Percentiles rank a stretch among this genome's conserved stretches.
Conservation (phyloP, 352 stramenopile species). For the Phytopythium delawarense region DNA sequence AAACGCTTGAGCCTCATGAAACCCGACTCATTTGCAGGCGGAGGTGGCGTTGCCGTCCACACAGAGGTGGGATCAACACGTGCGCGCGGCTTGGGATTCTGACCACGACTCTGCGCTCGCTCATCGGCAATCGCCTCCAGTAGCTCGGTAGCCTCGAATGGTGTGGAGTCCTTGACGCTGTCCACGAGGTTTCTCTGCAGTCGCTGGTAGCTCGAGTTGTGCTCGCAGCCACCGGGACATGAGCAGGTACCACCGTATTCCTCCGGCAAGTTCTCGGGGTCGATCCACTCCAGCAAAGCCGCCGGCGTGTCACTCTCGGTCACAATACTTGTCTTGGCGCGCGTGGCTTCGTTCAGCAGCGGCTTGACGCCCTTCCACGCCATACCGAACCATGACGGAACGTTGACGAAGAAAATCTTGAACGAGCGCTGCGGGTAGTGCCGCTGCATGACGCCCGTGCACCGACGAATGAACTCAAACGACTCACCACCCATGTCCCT, state of each 20-base stretch:
- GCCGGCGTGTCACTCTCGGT: constrained; percentile 53
- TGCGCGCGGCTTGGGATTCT: not conserved
- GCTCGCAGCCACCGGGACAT: constrained; percentile 61
- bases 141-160: constrained; percentile 38
- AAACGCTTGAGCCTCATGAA: constrained; percentile 11
- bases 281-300: constrained; percentile 53
- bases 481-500: constrained; percentile 65
- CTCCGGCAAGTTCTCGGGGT: constrained; percentile 54
- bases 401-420: constrained; percentile 92
- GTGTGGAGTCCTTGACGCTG: constrained; percentile 43
- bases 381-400: constrained; percentile 89
- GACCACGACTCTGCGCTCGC: constrained; percentile 6
- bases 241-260: constrained; percentile 69
- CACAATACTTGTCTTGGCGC: constrained; percentile 86
- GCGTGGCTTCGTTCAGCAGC: constrained; percentile 83
- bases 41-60: constrained; percentile 1
- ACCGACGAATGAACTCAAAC: constrained; percentile 83
- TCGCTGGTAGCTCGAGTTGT: constrained; percentile 60
- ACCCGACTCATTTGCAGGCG: constrained; percentile 1
- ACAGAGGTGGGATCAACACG: not conserved
- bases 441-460: constrained; percentile 77
- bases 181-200: constrained; percentile 51
- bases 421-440: constrained; percentile 88
- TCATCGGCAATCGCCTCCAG: constrained; percentile 16
- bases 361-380: constrained; percentile 89